Base-by-base conservation (phyloP, 495 filamentous ascomycete genomes). In the Elasticomyces elasticus region DNA sequence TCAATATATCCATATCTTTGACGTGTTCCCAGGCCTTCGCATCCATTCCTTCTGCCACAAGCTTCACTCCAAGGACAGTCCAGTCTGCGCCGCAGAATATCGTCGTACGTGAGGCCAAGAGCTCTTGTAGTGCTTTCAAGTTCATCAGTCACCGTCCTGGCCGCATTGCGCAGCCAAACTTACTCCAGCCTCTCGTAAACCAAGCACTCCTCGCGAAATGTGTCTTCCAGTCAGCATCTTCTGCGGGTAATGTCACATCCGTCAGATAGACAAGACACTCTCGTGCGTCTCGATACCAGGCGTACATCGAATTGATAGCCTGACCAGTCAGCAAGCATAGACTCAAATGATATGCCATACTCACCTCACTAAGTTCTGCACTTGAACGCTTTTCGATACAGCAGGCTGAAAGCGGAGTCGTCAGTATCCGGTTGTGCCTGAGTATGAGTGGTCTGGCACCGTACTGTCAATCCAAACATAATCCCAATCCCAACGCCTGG, bases 251-350 rank as follows among this genome's bases (percentile, higher is more conserved):
- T 24, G 24, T 6, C 13, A 57, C 49, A 35, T 57, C 54, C 23
- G 54, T 26, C 13, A 57, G 46, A 37, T 52, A 57, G 3, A 44
- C 54, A 24, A 20, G 22, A 48, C 54, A 57, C 19, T 26, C 19
- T 3, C 15, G 42, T 6, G 56, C 56, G 12, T 50, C 20, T 15
- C 22, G 41, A 31, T 59, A 59, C 51, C 52, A 27, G 13, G 11
- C 6, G 31, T 58, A 59, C 58, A 54, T 58, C 2, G 59, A 61
- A 31, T 58, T 59, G 33, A 61, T 54, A n/a, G n/a, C n/a, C n/a
- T n/a, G n/a, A n/a, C 7, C 49, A 51, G 22, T 61, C 59, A 9
- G 23, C 15, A 13, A n/a, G n/a, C 10, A 37, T 37, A n/a, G 10
- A 10, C 31, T 37, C 10, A 37, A 37, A n/a, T 37, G 31, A 37